These are phyloP conservation scores for Rheum nobile DNA, from an alignment of 148 eudicot species.

Conservation along the genomic window DNA sequence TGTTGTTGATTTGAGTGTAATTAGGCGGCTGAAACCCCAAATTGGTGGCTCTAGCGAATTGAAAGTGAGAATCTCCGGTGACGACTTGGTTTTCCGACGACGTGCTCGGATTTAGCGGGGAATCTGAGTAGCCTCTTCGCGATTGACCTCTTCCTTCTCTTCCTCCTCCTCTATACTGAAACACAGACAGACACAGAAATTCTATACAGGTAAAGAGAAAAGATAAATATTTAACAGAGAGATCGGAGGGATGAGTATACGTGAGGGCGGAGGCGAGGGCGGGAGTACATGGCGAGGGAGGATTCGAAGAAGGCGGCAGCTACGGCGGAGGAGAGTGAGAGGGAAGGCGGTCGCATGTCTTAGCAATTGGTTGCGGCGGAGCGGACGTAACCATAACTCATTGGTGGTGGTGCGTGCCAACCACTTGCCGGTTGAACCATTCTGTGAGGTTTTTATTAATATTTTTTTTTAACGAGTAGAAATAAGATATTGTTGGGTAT, in stretches of 20 bases:
- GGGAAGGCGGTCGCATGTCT: slow-evolving; percentile 18
- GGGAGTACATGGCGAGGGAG: slow-evolving; percentile 14
- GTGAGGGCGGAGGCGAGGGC: slow-evolving; percentile 14
- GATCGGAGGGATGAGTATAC: slow-evolving; percentile 4
- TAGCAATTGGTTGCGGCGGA: neutral
- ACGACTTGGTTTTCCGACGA: slow-evolving; percentile 14
- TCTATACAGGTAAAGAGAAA: neutral
- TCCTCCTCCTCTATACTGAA: slow-evolving; percentile 33
- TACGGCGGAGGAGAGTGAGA: slow-evolving; percentile 32
- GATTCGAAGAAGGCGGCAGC: slow-evolving; percentile 14
- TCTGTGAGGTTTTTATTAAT: neutral
- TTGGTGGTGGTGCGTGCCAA: neutral
- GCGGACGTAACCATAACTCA: neutral
- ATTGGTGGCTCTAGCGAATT: slow-evolving; percentile 28
- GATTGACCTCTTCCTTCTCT: slow-evolving; percentile 19
- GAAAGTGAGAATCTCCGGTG: slow-evolving; percentile 35
- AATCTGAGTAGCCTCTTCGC: slow-evolving; percentile 30
- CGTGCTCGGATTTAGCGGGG: slow-evolving; percentile 8
- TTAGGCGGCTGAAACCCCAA: slow-evolving; percentile 15
- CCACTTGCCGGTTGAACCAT: neutral
- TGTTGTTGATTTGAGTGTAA: neutral
- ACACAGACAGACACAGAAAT: slow-evolving; percentile 2
- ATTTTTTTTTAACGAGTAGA: no score
- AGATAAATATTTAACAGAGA: neutral
- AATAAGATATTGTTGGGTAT: no score